Percentiles rank a stretch among this genome's conserved stretches.
Conservation (phyloP, 1,284 basidiomycete genomes). For the Dichomitus squalens region DNA sequence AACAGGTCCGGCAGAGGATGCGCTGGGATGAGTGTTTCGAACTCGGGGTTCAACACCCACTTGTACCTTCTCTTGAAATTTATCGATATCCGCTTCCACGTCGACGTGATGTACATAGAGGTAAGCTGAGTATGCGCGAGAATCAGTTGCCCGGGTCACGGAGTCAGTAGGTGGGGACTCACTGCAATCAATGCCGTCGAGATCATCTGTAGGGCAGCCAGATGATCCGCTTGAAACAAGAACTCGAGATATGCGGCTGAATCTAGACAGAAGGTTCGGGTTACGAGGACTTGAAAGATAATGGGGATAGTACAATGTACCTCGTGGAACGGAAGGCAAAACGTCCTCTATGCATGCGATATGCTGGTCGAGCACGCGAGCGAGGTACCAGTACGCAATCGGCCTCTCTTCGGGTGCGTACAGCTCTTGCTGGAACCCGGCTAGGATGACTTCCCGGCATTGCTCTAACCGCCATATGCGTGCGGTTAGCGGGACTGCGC, state of each 20-base stretch:
- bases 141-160: not conserved
- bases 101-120: constrained; percentile 34
- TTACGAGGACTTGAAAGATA: not conserved
- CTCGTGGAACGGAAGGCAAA: constrained; percentile 39
- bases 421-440: constrained; percentile 78
- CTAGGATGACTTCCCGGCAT: constrained; percentile 69
- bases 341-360: constrained; percentile 55
- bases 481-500: constrained; percentile 47
- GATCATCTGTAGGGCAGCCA: constrained; percentile 51
- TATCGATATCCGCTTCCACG: constrained; percentile 40
- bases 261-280: constrained; percentile 34
- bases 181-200: constrained; percentile 19
- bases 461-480: constrained; percentile 60
- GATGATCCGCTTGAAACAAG: constrained; percentile 47
- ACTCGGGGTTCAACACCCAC: constrained; percentile 64
- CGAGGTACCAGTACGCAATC: constrained; percentile 75
- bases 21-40: constrained; percentile 21
- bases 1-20: constrained; percentile 20
- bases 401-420: constrained; percentile 68
- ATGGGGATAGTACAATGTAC: constrained; percentile 36
- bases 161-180: constrained; percentile 37
- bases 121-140: constrained; percentile 32
- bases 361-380: constrained; percentile 58
- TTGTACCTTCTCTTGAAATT: constrained; percentile 71
- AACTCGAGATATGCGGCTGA: constrained; percentile 48